These are phyloP conservation scores for Jackrogersella multiformis DNA, from an alignment of 495 filamentous ascomycete genomes.

Conservation along the genomic window DNA sequence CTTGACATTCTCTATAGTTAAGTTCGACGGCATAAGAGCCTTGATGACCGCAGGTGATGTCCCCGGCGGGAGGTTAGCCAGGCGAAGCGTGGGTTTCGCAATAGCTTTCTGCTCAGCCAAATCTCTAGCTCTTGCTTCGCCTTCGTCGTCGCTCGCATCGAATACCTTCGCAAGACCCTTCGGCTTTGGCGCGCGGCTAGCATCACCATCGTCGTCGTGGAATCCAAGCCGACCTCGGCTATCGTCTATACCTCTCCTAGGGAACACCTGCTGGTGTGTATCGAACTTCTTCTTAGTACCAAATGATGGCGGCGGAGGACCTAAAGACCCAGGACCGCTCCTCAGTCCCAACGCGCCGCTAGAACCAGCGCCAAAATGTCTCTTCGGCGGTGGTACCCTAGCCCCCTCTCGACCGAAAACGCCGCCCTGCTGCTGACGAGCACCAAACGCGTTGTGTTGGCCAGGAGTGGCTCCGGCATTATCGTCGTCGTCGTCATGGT, in stretches of 20 bases:
- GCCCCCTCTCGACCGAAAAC: conserved; percentile 52
- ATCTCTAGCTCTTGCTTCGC: conserved; percentile 45
- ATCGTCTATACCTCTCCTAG: conserved; percentile 43
- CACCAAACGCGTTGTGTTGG: conserved; percentile 52
- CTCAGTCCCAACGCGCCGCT: conserved; percentile 48
- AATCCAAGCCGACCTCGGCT: conserved; percentile 49
- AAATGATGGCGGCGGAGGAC: conserved; percentile 65
- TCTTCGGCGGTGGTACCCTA: conserved; percentile 45
- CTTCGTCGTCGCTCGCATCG: conserved; percentile 57
- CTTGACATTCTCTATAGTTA: conserved; percentile 81
- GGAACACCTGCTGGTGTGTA: conserved; percentile 42
- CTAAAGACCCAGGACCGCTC: conserved; percentile 82
- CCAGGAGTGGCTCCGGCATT: conserved; percentile 35
- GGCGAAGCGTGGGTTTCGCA: conserved; percentile 86
- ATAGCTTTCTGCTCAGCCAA: conserved; percentile 74
- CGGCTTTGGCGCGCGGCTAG: conserved; percentile 28
- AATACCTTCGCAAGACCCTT: conserved; percentile 53
- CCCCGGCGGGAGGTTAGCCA: conserved; percentile 67
- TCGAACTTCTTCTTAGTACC: conserved; percentile 59
- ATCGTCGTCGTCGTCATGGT: conserved; percentile 68
- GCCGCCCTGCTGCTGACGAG: conserved; percentile 49
- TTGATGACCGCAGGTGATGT: conserved; percentile 80
- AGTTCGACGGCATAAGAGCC: conserved; percentile 69
- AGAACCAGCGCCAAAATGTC: conserved; percentile 55
- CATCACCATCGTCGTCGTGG: conserved; percentile 48